Conservation (phyloP, 75 land plant genomes). For the Pseudotsuga menziesii region DNA sequence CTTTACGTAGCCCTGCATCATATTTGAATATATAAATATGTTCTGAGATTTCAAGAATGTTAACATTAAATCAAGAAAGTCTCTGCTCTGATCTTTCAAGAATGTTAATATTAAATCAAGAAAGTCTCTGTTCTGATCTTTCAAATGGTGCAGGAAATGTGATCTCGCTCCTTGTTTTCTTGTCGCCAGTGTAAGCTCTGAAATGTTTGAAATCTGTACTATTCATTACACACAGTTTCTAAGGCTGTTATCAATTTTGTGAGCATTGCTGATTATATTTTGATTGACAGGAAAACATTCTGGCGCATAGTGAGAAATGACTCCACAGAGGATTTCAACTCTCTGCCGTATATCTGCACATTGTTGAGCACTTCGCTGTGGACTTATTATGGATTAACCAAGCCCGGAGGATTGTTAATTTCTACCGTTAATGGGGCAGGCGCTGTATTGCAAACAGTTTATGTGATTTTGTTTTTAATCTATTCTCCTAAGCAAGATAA, state of each 20-base stretch:
- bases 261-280: neutral
- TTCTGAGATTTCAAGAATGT: too few species aligned
- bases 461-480: conserved; percentile 47
- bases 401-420: conserved; percentile 49
- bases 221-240: too few species aligned
- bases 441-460: conserved; percentile 29
- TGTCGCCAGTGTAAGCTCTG: conserved; percentile 55
- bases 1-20: too few species aligned
- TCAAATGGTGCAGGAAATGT: conserved; percentile 57
- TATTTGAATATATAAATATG: too few species aligned
- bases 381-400: conserved; percentile 57
- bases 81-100: conserved; percentile 15
- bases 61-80: neutral
- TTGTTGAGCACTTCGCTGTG: conserved; percentile 53
- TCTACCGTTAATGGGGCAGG: conserved; percentile 56
- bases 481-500: conserved; percentile 42
- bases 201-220: conserved; percentile 10
- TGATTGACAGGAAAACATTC: conserved; percentile 37
- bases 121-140: neutral
- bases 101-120: neutral
- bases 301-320: conserved; percentile 48
- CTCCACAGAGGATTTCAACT: conserved; percentile 58
- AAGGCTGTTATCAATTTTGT: neutral
- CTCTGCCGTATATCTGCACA: conserved; percentile 46
- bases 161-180: conserved; percentile 62